Percentiles rank a stretch among this genome's conserved stretches.
These are phyloP conservation scores for Cucumis hystrix DNA, from an alignment of 306 rosid genomes.

Conservation along the genomic window DNA sequence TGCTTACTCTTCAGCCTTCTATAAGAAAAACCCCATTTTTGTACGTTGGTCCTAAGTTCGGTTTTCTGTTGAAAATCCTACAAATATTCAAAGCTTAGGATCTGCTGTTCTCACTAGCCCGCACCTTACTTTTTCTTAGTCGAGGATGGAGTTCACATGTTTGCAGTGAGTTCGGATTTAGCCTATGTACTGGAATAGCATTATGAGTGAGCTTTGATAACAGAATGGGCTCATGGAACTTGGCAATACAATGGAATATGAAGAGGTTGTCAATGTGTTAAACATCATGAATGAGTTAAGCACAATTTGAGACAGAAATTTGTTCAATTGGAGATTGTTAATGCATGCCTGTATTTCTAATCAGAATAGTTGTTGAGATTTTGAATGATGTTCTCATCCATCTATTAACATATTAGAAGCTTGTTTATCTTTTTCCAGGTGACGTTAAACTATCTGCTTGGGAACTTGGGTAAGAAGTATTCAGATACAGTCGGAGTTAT, in stretches of 20 bases:
- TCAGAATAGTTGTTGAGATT: slow-evolving; percentile 4
- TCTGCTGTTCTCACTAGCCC: background rate
- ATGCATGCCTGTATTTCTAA: background rate
- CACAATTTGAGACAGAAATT: background rate
- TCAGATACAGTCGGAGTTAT: slow-evolving; percentile 85
- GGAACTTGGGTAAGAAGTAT: slow-evolving; percentile 75
- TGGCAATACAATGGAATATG: background rate
- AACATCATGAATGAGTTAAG: background rate
- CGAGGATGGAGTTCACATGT: background rate
- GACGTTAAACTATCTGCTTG: slow-evolving; percentile 83
- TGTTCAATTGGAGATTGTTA: background rate
- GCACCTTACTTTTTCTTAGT: background rate
- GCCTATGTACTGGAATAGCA: background rate
- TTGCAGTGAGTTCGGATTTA: background rate
- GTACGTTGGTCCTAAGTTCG: background rate
- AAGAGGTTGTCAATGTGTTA: background rate
- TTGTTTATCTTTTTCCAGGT: slow-evolving; percentile 41
- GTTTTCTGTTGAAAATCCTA: background rate
- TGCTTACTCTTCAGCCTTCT: background rate
- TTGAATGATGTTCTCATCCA: slow-evolving; percentile 8
- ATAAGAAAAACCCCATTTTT: background rate
- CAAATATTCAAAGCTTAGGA: background rate
- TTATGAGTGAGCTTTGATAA: background rate
- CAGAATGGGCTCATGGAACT: background rate
- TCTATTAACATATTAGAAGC: slow-evolving; percentile 13